A percentile compares a stretch with the other conserved stretches of the same genome.
Conservation (phyloP, 2,329 filamentous ascomycete genomes). For the Xylariaceae sp. region DNA sequence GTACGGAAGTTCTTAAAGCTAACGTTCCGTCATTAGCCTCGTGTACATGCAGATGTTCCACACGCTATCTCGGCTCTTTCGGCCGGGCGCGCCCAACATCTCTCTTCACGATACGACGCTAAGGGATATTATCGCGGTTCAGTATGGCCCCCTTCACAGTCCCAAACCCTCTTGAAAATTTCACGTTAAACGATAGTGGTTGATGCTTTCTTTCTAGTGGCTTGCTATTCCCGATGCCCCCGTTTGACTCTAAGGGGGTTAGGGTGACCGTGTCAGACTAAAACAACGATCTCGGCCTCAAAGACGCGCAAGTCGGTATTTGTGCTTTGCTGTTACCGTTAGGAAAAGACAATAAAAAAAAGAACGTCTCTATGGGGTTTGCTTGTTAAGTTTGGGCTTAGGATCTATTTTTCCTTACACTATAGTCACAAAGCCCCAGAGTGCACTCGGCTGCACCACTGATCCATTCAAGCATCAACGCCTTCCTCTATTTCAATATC, state of each 20-base stretch:
- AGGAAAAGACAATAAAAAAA: too few species aligned
- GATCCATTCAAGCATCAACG: slow-evolving; percentile 27
- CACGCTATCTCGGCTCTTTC: slow-evolving; percentile 8
- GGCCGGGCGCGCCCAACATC: background rate
- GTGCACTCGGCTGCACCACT: too few species aligned
- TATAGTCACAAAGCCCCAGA: too few species aligned
- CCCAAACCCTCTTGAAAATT: too few species aligned
- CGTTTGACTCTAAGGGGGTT: slow-evolving; percentile 13
- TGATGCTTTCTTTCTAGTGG: background rate
- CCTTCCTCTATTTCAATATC: slow-evolving; percentile 55
- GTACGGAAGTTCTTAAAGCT: background rate
- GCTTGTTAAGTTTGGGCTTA: too few species aligned
- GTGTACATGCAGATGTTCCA: slow-evolving; percentile 12
- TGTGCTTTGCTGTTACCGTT: too few species aligned
- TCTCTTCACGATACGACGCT: slow-evolving; percentile 4
- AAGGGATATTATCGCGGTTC: slow-evolving; percentile 5
- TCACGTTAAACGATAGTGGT: background rate
- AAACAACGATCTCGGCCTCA: background rate
- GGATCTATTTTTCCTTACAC: too few species aligned
- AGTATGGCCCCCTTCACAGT: too few species aligned
- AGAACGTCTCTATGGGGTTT: too few species aligned
- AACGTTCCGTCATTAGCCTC: background rate
- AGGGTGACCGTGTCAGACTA: slow-evolving; percentile 3
- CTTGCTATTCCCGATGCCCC: slow-evolving; percentile 12
- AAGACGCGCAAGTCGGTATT: too few species aligned